Percentiles rank a stretch among this genome's conserved stretches.
Evolutionary conservation across 768 basidiomycete species (phyloP).

Genomic region (Lentinula sp.): DNA sequence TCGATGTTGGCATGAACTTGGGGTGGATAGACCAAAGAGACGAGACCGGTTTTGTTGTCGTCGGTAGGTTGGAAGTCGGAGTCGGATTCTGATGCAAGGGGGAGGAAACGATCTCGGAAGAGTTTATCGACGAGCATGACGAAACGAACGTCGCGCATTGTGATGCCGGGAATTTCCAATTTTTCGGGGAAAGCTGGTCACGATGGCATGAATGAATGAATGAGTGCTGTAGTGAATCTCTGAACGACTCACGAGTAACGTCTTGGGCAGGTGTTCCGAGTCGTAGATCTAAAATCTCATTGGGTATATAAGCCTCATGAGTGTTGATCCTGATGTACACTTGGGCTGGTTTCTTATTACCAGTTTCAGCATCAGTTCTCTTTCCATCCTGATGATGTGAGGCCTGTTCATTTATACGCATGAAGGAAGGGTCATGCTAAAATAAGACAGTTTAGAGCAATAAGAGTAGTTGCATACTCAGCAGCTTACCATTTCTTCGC

Average conservation of each 20-base stretch:
- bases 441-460: not conserved
- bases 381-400: no score
- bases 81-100: not conserved
- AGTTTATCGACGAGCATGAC: not conserved
- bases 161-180: not conserved
- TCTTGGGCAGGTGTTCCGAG: no score
- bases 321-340: not conserved
- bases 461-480: not conserved
- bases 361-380: not conserved
- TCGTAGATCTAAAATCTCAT: not conserved
- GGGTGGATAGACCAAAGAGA: not conserved
- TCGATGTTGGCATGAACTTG: not conserved
- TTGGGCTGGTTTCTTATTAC: not conserved
- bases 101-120: not conserved
- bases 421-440: not conserved
- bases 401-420: no score
- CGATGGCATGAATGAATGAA: not conserved
- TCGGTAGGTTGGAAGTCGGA: not conserved
- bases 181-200: not conserved
- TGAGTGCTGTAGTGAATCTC: no score
- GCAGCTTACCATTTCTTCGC: not conserved
- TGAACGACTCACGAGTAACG: not conserved
- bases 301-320: not conserved
- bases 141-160: not conserved
- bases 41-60: not conserved